Base-by-base conservation (phyloP, 345 rosid species). In the Euphorbia lathyris region DNA sequence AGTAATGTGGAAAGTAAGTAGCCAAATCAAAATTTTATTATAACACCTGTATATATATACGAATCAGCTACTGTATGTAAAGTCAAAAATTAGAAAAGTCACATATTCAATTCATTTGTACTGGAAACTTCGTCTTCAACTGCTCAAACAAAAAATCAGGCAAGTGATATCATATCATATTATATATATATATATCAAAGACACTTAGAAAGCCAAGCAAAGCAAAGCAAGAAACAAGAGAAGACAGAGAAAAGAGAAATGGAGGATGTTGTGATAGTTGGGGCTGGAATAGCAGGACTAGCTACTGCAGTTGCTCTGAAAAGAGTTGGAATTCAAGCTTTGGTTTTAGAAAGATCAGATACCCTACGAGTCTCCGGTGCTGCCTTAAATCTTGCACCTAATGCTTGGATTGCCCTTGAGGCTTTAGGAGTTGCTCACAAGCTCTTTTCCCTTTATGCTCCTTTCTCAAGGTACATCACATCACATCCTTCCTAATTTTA, bases 241-340 rank as follows among this genome's bases (percentile, higher is more conserved):
- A 40, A 25, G 48, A 2, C 52, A 27, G 74, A 64, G 72, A 43
- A 13, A 68, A 61, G 20, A 27, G 20, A 34, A 2, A 34, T 70
- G 45, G 75, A 74, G 66, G 81, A 80, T 14, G 81, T 73, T 42
- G 83, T 83, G 58, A 73, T 77, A 17, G 76, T 79, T 0, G 86
- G 86, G 3, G 83, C 53, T 6, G 79, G 88, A 50, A 73, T 85
- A 11, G 82, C 80, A 0, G 86, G 86, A n/a, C 17, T 85, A 70
- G 83, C 82, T 11, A 66, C 73, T 0, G 82, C 79, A 1, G 58
- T 83, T 65, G 85, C 79, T 26, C 60, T 85, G 50, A 68, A 79
- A 51, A 76, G 70, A 69, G 76, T 80, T 0, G 79, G 86, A 22
- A 38, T 79, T 19, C 32, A 29, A 66, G 65, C 79, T n/a, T 25